Base-by-base conservation (phyloP, 768 basidiomycete genomes). In the Tubosaeta brunneosetosa region DNA sequence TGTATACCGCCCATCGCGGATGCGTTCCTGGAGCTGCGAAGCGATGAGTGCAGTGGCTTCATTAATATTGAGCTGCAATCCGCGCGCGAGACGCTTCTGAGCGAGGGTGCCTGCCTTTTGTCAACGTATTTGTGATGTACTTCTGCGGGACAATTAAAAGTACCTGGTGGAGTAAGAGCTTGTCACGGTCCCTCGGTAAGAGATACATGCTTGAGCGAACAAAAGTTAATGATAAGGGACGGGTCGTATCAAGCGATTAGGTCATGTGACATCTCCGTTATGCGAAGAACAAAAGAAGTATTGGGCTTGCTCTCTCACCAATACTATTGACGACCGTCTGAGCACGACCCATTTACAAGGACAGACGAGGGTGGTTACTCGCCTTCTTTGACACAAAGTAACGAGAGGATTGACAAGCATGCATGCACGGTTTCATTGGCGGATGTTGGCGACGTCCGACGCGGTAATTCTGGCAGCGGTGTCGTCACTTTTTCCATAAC, bases 71-170 rank as follows among this genome's bases (percentile, higher is more conserved):
- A 98, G 81, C 50, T 79, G 80, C 33, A 95, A 67, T 9, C 97
- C 97, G n/a, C 97, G 81, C 5, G 95, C 95, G 14, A 99, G 84
- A 37, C 97, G 87, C 62, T 92, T 88, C 71, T 98, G 95, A 1
- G 97, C 93, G 16, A 98, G 81, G 55, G 80, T 84, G 22, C 97
- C 97, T 26, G 86, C 82, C 86, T 92, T 45, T 60, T 44, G 33
- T 45, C n/a, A 26, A 42, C 11, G 16, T 25, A 11, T 40, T 7
- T 4, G 45, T 49, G 41, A 46, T 37, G 47, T 31, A 31, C 13
- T 32, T 11, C 19, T 29, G 42, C 13, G 29, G 7, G 34, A 50
- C 37, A 37, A 53, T 22, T 27, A 26, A 17, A 59, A 47, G 51
- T 59, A 77, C 77, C 76, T 90, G 86, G 64, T 88, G 85, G 25